These are phyloP conservation scores for Trichoderma harzianum DNA, from an alignment of 2,329 filamentous ascomycete genomes.

Conservation along the genomic window DNA sequence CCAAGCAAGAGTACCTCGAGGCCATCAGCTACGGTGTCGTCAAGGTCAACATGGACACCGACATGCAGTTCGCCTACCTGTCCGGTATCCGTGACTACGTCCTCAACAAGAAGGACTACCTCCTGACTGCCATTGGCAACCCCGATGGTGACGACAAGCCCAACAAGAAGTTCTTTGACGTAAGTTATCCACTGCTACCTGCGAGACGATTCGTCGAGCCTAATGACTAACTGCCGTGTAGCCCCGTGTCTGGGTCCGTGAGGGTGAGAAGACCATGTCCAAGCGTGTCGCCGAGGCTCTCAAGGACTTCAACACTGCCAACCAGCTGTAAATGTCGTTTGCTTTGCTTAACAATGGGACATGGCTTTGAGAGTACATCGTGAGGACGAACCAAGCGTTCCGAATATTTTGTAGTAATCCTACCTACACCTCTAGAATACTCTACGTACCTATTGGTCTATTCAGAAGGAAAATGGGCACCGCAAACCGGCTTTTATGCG, in stretches of 20 bases:
- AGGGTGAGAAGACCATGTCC: slow-evolving; percentile 97
- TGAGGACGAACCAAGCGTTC: not conserved
- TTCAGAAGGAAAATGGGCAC: not conserved
- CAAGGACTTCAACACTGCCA: slow-evolving; percentile 74
- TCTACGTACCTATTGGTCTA: slow-evolving; percentile 1
- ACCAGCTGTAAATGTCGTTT: slow-evolving; percentile 31
- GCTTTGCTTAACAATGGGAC: not conserved
- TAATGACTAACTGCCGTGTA: slow-evolving; percentile 31
- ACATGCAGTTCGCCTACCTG: slow-evolving; percentile 94
- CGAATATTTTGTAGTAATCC: not conserved
- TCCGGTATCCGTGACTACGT: slow-evolving; percentile 92
- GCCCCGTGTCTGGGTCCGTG: slow-evolving; percentile 91
- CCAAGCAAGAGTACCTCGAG: slow-evolving; percentile 83
- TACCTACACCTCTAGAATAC: not conserved
- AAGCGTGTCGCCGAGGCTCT: slow-evolving; percentile 76
- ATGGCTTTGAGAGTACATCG: not conserved
- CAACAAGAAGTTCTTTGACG: slow-evolving; percentile 93
- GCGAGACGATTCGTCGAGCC: not conserved
- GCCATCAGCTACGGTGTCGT: slow-evolving; percentile 92
- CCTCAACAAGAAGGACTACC: slow-evolving; percentile 91
- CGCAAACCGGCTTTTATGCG: not conserved
- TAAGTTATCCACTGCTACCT: slow-evolving; percentile 27
- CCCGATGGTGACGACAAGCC: slow-evolving; percentile 95
- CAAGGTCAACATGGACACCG: slow-evolving; percentile 99
- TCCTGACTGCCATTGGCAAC: slow-evolving; percentile 84